Evolutionary conservation across 202 grass and related monocot genomes (phyloP), one percentile per base, ranked within the genome.

Genomic region (Cymbopogon flexuosus): DNA sequence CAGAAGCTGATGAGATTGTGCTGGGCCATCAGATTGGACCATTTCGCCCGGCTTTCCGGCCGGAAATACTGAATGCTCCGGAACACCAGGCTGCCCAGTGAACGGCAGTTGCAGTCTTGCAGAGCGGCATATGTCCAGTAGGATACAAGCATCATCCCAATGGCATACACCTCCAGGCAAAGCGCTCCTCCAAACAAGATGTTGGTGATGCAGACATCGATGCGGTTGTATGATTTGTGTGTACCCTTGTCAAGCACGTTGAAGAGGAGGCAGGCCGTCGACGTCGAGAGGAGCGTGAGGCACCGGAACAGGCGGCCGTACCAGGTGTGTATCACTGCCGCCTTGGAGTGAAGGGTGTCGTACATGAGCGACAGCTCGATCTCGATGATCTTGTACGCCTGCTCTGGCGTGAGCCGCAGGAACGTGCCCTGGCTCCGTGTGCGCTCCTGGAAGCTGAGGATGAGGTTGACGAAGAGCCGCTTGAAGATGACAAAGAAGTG

Each of bases 311-410:
- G 36, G 67, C 79, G 66, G 67, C 73, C 85, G 41, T 65, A 79
- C 59, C 80, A 84, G 33, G 68, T 51, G 61, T 84, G 86, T 4
- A 88, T 79, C 39, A 84, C 81, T 0, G 76, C 52, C 2, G 86
- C 75, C 62, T 88, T 88, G 68, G 86, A 84, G 13, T 88, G 76
- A 2, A 75, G 81, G 2, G 68, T 27, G 13, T 88, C 86, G 54
- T 84, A 88, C 86, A 88, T 84, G 62, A 88, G 81, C 6, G 62
- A 61, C 18, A 88, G 76, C 86, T 88, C 75, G 69, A 88, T 79
- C 81, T 84, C 81, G 52, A 88, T 69, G 62, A 88, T 14, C 76
- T 88, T 85, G 78, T 81, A 84, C 4, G 73, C 73, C 27, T 85
- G 45, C 16, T 81, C 78, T 30, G 29, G 83, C 31, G 23, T 61